Base-by-base conservation (phyloP, 2,329 filamentous ascomycete genomes). In the Fusarium goolgardi region DNA sequence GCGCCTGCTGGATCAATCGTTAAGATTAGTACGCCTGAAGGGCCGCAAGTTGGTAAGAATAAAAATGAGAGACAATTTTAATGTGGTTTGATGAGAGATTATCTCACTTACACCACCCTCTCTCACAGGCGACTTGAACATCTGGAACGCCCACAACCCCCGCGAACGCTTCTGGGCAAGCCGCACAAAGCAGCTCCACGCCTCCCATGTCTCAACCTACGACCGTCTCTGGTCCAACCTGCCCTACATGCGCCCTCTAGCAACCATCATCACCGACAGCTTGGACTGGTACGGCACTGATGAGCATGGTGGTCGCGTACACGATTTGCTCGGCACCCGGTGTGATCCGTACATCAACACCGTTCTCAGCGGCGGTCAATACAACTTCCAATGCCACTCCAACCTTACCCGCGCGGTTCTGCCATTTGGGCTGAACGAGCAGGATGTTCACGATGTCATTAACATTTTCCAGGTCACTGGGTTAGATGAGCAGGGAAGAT, bases 381-480 rank as follows among this genome's bases (percentile, higher is more conserved):
- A 93, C 75, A 90, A 96, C 76, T 95, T 87, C 77, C 92, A 96
- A 76, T 96, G 93, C 77, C 92, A 95, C 74, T 93, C 90, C 3
- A 96, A 96, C 76, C 84, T 96, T 13, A 88, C 87, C 2, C 86
- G 93, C 6, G 91, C 93, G 0, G 86, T 96, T 4, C 65, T 89
- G 2, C 89, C 90, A 0, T 89, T 83, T 63, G 91, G 91, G 0
- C 77, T 96, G 41, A 84, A 82, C 7, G 93, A 96, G 78, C 81
- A 82, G 31, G 92, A 96, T 74, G 88, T 96, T 2, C 93, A 96
- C 73, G 92, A 96, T 76, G 92, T 96, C 1, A 83, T 96, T 55
- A 96, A 96, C 73, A 83, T 96, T 5, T 96, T 96, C 75, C 93
- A 96, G 77, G 91, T 94, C 9, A 96, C 93, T 0, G 92, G 92